A percentile compares a stretch with the other conserved stretches of the same genome.
These are phyloP conservation scores for Dactylonectria estremocensis DNA, from an alignment of 2,329 filamentous ascomycete species.

Conservation along the genomic window DNA sequence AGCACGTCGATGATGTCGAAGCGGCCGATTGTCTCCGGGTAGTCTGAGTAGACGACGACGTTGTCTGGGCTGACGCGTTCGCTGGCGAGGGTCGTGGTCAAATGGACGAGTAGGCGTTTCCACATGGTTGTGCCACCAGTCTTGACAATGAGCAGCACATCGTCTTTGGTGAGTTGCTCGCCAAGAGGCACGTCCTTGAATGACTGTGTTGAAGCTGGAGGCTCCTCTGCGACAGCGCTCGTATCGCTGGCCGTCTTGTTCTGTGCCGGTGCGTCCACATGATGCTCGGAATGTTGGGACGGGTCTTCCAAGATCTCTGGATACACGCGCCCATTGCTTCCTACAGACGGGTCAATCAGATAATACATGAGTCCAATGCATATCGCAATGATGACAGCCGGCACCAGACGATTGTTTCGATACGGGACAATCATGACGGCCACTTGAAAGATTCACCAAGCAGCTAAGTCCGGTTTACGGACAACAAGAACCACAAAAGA, in stretches of 20 bases:
- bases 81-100: conserved; percentile 36
- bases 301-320: no score
- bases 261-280: no score
- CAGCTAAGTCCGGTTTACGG: background rate
- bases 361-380: conserved; percentile 39
- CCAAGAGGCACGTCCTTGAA: no score
- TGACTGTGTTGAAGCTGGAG: no score
- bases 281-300: no score
- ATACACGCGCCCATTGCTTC: no score
- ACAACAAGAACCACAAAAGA: background rate
- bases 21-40: conserved; percentile 35
- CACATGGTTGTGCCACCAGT: conserved; percentile 46
- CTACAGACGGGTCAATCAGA: conserved; percentile 39
- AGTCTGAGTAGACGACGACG: conserved; percentile 45
- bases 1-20: conserved; percentile 43
- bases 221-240: no score
- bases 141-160: conserved; percentile 46
- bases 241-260: no score
- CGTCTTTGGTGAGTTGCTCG: no score
- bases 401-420: conserved; percentile 44
- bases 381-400: conserved; percentile 40
- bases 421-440: conserved; percentile 40
- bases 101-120: conserved; percentile 45
- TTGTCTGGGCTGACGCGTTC: conserved; percentile 34
- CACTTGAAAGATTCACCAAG: background rate